Evolutionary conservation across 2,329 filamentous ascomycete species (phyloP).

Genomic region (Fusarium begoniae): DNA sequence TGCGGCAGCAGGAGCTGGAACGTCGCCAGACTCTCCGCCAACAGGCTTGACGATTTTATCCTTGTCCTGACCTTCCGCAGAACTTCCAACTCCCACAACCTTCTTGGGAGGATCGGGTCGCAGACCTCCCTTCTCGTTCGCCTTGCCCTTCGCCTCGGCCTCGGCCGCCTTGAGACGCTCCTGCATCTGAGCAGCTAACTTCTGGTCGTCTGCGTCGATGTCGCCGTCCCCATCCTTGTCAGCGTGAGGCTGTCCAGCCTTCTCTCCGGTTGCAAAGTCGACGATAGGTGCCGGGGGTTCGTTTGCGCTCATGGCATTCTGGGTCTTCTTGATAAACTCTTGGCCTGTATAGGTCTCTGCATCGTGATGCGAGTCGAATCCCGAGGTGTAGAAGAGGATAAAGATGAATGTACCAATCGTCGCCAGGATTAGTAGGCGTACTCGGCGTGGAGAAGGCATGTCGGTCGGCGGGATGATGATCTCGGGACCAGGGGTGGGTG

Average conservation of each 20-base stretch:
- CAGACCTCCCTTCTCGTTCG: constrained; percentile 71
- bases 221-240: constrained; percentile 65
- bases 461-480: constrained; percentile 28
- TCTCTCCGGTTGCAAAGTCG: constrained; percentile 51
- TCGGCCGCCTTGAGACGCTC: constrained; percentile 74
- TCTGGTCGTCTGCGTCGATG: constrained; percentile 65
- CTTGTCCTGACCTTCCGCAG: constrained; percentile 60
- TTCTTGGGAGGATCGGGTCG: constrained; percentile 67
- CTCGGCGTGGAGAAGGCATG: constrained; percentile 77
- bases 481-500: constrained; percentile 15
- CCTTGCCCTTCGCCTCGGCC: constrained; percentile 72
- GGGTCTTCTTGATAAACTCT: constrained; percentile 70
- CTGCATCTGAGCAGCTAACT: constrained; percentile 61
- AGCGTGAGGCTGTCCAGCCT: constrained; percentile 52
- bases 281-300: constrained; percentile 51
- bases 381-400: constrained; percentile 77
- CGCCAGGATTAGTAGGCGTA: constrained; percentile 73
- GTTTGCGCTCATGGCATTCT: constrained; percentile 60
- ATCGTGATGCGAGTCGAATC: constrained; percentile 60
- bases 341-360: constrained; percentile 55
- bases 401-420: constrained; percentile 72
- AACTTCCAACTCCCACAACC: constrained; percentile 67
- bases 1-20: constrained; percentile 8
- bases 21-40: constrained; percentile 22
- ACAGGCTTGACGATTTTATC: constrained; percentile 53